Percentiles rank a stretch among this genome's conserved stretches.
Conservation (phyloP, 176 grass and related monocot species). For the Hyparrhenia diplandra region DNA sequence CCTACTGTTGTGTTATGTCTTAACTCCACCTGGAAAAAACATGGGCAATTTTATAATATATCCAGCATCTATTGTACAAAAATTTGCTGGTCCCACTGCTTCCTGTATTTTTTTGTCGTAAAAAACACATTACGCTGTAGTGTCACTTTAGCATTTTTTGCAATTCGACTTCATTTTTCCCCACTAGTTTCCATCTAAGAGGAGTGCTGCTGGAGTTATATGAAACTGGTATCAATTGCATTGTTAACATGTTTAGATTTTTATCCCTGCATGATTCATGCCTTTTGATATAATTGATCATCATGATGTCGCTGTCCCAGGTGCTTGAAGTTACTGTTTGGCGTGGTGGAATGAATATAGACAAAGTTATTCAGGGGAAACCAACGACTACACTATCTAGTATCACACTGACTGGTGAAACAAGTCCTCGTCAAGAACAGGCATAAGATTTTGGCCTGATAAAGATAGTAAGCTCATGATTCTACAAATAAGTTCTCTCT, state of each 20-base stretch:
- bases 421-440: constrained; percentile 49
- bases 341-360: constrained; percentile 77
- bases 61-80: not conserved
- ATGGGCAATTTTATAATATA: not conserved
- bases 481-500: not conserved
- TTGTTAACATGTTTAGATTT: constrained; percentile 3
- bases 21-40: not conserved
- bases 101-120: not conserved
- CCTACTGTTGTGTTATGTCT: not conserved
- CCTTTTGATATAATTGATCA: constrained; percentile 8
- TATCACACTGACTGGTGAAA: constrained; percentile 42
- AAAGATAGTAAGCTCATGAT: constrained; percentile 68
- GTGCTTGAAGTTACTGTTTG: constrained; percentile 86
- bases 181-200: not conserved
- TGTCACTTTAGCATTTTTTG: not conserved
- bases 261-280: not conserved
- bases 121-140: not conserved
- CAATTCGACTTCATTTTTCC: not conserved
- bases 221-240: not conserved
- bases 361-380: constrained; percentile 87
- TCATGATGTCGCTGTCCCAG: constrained; percentile 42
- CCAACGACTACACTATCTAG: constrained; percentile 53
- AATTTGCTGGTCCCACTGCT: not conserved
- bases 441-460: constrained; percentile 94
- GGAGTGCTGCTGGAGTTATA: not conserved